Percentiles rank a stretch among this genome's conserved stretches.
Conservation (phyloP, 2,329 filamentous ascomycete genomes). For the Pseudogymnoascus destructans region DNA sequence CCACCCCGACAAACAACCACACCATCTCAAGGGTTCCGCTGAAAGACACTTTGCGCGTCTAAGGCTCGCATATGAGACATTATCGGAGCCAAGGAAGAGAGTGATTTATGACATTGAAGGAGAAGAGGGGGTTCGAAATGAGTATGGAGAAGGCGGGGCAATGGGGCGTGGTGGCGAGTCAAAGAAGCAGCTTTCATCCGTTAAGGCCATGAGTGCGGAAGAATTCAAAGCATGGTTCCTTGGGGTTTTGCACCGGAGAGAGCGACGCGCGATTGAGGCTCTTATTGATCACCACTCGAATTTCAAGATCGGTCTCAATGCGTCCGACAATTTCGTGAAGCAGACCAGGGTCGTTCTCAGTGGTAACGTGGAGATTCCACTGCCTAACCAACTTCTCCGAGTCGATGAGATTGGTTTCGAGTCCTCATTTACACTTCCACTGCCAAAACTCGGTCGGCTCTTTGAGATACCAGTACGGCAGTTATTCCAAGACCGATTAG, state of each 20-base stretch:
- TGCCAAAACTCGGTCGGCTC: conserved; percentile 12
- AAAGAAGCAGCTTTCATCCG: conserved; percentile 20
- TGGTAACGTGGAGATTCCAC: conserved; percentile 15
- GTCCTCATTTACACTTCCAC: conserved; percentile 13
- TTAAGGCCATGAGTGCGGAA: conserved; percentile 12
- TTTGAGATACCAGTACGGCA: background rate
- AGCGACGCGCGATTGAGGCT: conserved; percentile 27
- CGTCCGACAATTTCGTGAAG: conserved; percentile 13
- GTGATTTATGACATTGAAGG: conserved; percentile 32
- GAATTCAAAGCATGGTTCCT: conserved; percentile 15
- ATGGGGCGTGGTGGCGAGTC: conserved; percentile 26
- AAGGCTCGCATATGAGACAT: conserved; percentile 30
- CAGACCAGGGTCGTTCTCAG: background rate
- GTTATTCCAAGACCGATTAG: background rate
- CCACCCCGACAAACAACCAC: conserved; percentile 33
- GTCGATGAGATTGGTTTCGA: conserved; percentile 18
- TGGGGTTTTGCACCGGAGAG: conserved; percentile 29
- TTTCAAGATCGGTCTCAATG: conserved; percentile 26
- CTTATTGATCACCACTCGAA: conserved; percentile 21
- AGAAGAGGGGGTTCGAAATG: conserved; percentile 28
- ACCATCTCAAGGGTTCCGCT: conserved; percentile 27
- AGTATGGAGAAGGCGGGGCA: conserved; percentile 27
- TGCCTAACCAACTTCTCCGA: conserved; percentile 20
- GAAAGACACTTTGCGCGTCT: conserved; percentile 29
- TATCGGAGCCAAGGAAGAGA: conserved; percentile 30